Base-by-base conservation (phyloP, 768 basidiomycete species). In the Tylopilus sp. region DNA sequence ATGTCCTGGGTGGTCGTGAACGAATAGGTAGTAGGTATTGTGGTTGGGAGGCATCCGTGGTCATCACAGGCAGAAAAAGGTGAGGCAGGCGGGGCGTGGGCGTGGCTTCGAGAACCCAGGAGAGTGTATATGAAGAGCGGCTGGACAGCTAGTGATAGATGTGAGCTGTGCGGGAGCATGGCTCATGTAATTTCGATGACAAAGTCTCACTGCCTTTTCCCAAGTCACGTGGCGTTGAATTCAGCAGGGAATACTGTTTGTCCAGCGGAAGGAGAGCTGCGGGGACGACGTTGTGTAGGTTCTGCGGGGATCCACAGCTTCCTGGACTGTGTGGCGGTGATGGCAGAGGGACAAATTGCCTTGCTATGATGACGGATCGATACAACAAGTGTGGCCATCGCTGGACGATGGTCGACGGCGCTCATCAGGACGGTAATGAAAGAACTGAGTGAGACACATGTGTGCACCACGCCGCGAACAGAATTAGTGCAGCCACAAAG, bases 391-490 rank as follows among this genome's bases (percentile, higher is more conserved):
- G 53, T 53, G 5, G 72, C 67, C 45, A 70, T 69, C 10, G 68
- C 36, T 43, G 71, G 72, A 46, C 9, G 60, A 11, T 33, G 31
- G 12, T 33, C 15, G 31, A 9, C 3, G 31, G 31, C 68, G n/a
- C 42, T 44, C 35, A 63, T 65, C 38, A 71, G 71, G 5, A 74
- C 76, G 41, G 69, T 65, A 28, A 4, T 28, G 28, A 28, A 10
- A 28, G 28, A n/a, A n/a, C n/a, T n/a, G 26, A 26, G 26, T 9
- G 26, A 26, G 26, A 26, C 11, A 75, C 55, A 53, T 79, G 64
- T 76, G 75, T 12, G 69, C 64, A 82, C 78, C 80, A 81, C n/a
- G 76, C 72, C 8, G 80, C 79, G 53, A 82, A 81, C 20, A 81
- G 66, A 17, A 79, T 69, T 26, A 26, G 26, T 26, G 26, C 26